Base-by-base conservation (phyloP, 176 grass and related monocot genomes). In the Metroxylon sagu region DNA sequence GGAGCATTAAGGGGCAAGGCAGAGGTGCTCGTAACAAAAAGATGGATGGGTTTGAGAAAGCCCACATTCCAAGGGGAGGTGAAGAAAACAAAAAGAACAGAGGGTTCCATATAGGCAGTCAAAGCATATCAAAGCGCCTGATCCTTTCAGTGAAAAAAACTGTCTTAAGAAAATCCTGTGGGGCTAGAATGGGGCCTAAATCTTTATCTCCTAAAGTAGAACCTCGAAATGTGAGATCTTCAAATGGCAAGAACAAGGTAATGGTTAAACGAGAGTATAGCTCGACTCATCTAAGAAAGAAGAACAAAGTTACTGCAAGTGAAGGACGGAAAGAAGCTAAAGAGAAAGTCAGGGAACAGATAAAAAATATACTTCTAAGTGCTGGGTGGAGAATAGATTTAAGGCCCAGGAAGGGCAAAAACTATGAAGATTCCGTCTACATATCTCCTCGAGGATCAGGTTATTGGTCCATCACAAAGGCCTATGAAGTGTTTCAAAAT, bases 381-480 rank as follows among this genome's bases (percentile, higher is more conserved):
- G 78, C 85, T 81, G 94, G 94, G 57, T 98, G 94, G 94, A 85
- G 4, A 4, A 93, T 98, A 76, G 81, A 88, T 80, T 61, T 80
- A 62, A 98, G 84, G 76, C 87, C 87, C 53, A 84, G 94, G 60
- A 80, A 81, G 61, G 79, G 88, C 59, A 85, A 85, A 80, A 15
- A 85, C 56, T 98, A 98, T 79, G 35, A 66, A 59, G 94, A 98
- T 70, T 82, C 79, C 35, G 94, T 98, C 39, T 90, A 98, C 78
- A 80, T 98, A 79, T 71, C 81, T 83, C 94, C 94, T 67, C 73
- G 51, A 69, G 94, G 94, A 59, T 74, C 67, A 79, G 82, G 82
- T 65, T 67, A 39, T 39, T 39, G 35, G 35, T 39, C 35, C 35
- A 39, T 39, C 35, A 39, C 35, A 39, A 39, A 39, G 12, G 35